Percentiles rank a stretch among this genome's conserved stretches.
Evolutionary conservation across 106 monocot genomes (phyloP).

Genomic region (Dendrobium nobile): DNA sequence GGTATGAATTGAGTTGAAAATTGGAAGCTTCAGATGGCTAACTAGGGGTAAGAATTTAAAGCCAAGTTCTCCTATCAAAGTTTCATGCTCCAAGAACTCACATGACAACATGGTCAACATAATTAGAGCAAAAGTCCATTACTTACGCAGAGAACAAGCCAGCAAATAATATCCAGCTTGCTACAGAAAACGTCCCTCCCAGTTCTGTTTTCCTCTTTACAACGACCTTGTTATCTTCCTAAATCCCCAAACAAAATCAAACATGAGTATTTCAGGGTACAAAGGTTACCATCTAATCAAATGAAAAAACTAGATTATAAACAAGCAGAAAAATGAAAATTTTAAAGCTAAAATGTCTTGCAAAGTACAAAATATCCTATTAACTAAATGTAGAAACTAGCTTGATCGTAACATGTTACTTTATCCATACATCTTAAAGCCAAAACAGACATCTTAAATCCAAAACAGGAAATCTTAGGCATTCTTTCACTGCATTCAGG

Average conservation of each 20-base stretch:
- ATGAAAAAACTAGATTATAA: not conserved
- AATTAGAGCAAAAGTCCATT: not conserved
- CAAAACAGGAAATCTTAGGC: not conserved
- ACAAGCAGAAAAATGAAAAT: not conserved
- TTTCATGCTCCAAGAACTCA: not conserved
- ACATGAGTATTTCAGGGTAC: not conserved
- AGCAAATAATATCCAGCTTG: constrained; percentile 73
- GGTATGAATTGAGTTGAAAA: constrained; percentile 4
- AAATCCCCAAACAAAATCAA: constrained; percentile 11
- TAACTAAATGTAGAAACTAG: not conserved
- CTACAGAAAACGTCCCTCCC: constrained; percentile 90
- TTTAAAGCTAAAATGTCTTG: not conserved
- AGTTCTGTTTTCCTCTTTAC: constrained; percentile 85
- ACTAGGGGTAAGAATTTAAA: not conserved
- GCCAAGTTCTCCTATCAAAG: not conserved
- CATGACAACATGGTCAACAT: not conserved
- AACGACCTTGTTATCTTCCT: constrained; percentile 71
- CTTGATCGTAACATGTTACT: not conserved
- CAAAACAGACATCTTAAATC: not conserved
- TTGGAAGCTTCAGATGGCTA: constrained; percentile 3
- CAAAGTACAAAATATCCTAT: not conserved
- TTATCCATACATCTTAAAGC: not conserved
- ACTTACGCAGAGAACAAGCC: constrained; percentile 92
- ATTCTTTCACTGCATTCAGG: not conserved
- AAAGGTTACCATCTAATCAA: not conserved